phyloP scores from a whole-genome alignment of 208 protist species.

The Leishmania lainsoni region DNA sequence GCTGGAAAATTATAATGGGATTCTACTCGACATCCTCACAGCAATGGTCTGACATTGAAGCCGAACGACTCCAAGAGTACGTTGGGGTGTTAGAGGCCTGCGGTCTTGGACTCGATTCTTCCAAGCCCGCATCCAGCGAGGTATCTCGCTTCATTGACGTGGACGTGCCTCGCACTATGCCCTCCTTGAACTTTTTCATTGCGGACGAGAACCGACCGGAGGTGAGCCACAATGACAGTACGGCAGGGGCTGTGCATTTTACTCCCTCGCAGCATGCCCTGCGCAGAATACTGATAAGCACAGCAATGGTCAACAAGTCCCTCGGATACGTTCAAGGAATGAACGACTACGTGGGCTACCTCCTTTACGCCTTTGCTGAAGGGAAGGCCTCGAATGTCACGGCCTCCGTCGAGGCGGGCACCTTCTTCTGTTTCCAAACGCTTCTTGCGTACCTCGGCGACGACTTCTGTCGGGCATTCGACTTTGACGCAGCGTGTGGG shows the following conservation, averaged over 20 bases:
- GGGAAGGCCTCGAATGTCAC: constrained; percentile 40
- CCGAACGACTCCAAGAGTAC: constrained; percentile 17
- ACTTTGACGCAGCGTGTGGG: constrained; percentile 58
- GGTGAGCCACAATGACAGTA: background rate
- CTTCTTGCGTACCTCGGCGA: constrained; percentile 72
- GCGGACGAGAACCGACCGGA: constrained; percentile 6
- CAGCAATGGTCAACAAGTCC: constrained; percentile 65
- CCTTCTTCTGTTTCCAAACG: constrained; percentile 84
- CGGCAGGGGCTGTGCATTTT: background rate
- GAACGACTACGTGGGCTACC: constrained; percentile 80
- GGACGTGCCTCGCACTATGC: constrained; percentile 86
- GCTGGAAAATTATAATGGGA: constrained; percentile 83
- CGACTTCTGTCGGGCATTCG: constrained; percentile 69
- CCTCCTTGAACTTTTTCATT: constrained; percentile 79
- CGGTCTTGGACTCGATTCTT: constrained; percentile 11
- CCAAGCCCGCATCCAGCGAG: background rate
- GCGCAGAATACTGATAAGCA: constrained; percentile 70
- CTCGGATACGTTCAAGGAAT: constrained; percentile 86
- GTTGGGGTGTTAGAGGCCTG: constrained; percentile 18
- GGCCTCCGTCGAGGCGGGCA: constrained; percentile 45
- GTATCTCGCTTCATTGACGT: constrained; percentile 54
- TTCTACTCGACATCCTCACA: constrained; percentile 43
- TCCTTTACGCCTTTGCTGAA: constrained; percentile 68
- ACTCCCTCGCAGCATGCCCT: constrained; percentile 56
- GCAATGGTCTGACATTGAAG: constrained; percentile 41